Base-by-base conservation (phyloP, 2,329 filamentous ascomycete genomes). In the Diaporthe sp. region DNA sequence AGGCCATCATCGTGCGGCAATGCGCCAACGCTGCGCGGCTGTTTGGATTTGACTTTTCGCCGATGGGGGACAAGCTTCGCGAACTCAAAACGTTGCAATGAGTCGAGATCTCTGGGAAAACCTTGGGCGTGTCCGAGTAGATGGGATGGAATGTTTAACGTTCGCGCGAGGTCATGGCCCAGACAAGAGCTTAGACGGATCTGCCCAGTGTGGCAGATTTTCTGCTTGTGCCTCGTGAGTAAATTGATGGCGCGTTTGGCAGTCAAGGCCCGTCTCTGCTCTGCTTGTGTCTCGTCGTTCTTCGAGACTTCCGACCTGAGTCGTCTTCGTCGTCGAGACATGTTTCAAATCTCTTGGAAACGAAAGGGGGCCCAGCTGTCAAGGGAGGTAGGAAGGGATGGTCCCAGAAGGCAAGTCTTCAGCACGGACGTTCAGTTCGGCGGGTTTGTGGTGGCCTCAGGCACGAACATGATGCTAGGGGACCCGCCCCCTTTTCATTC, bases 401-500 rank as follows among this genome's bases (percentile, higher is more conserved):
- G 37, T 55, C 70, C 44, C 70, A 58, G 57, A 53, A 72, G 42
- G 37, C 42, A 25, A 12, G 15, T 51, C 55, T 34, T 53, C 57
- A 72, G 70, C 70, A 73, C 58, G 34, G 70, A 65, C 58, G 42
- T 34, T 53, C 46, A 25, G 37, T 53, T 58, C 69, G 53, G 39
- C 39, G 69, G 44, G 53, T 34, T 37, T 39, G 31, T 53, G 17
- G 28, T 55, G 46, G 69, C 59, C 74, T 62, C 49, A 75, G 57
- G 59, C 46, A 57, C 42, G 7, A 28, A 62, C 39, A 73, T 42
- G 31, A 49, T 34, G 51, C 3, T 37, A 53, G 37, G 22, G 55
- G 58, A 69, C 74, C 74, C 74, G 74, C 74, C 74, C 74, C 74
- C 74, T 75, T 72, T 75, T 72, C 49, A 15, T 46, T 57, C 55